These are phyloP conservation scores for Sporisorium iseilematis-ciliati DNA, from an alignment of 1,284 basidiomycete species.

Conservation along the genomic window DNA sequence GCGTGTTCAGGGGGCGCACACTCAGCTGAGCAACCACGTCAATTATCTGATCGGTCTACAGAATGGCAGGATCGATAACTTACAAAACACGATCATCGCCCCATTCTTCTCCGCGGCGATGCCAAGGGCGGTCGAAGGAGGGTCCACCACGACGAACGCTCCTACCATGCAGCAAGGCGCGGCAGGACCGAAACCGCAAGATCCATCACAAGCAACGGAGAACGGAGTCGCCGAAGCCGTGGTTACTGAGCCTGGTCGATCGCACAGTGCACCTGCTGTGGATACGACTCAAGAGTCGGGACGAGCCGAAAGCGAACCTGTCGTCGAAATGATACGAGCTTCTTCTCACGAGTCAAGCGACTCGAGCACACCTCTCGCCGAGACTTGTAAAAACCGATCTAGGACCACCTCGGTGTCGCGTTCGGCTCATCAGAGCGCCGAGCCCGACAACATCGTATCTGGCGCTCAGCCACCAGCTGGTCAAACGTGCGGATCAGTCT, in stretches of 20 bases:
- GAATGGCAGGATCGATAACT: neutral
- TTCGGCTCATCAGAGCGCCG: neutral
- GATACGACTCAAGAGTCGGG: neutral
- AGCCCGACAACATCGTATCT: neutral
- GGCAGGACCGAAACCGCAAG: neutral
- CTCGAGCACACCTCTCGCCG: conserved; percentile 12
- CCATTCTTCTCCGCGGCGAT: conserved; percentile 8
- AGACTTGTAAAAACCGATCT: neutral
- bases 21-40: conserved; percentile 10
- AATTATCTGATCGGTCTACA: conserved; percentile 3
- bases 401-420: neutral
- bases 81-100: conserved; percentile 6
- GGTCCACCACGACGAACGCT: neutral
- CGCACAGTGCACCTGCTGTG: neutral
- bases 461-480: neutral
- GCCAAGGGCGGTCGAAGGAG: neutral
- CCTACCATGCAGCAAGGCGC: neutral
- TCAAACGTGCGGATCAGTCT: neutral
- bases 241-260: neutral
- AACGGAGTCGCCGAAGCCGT: neutral
- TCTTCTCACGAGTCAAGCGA: conserved; percentile 6
- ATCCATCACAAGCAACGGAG: neutral
- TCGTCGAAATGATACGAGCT: neutral
- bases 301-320: neutral
- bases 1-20: conserved; percentile 4